Evolutionary conservation across 2,329 filamentous ascomycete genomes (phyloP), one percentile per base, ranked within the genome.

Genomic region (Diaporthe vaccinii): DNA sequence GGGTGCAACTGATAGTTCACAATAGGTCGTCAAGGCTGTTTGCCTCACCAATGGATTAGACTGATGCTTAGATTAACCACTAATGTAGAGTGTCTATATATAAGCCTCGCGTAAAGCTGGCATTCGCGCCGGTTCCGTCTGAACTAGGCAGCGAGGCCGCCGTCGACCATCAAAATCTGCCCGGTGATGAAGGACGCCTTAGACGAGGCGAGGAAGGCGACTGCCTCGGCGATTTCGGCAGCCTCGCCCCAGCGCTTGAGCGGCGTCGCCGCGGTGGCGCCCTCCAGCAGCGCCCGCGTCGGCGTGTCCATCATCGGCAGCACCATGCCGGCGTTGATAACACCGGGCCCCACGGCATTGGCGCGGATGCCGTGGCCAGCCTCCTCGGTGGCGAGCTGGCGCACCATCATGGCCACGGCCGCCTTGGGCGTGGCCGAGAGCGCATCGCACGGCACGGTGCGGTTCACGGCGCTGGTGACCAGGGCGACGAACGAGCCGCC

Each of bases 241-340:
- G 79, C 59, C 39, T 78, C 76, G 34, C 78, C 79, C 67, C 77
- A 78, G 55, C 79, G 78, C 76, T 79, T 79, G 25, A 80, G 72
- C 70, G 75, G 74, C 22, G 73, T 79, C 41, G 74, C 77, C 51
- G 77, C 77, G 20, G 55, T 72, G 34, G 77, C 76, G 4, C 75
- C 78, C 49, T 78, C 72, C 69, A 78, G 76, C 74, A 68, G n/a
- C 4, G 65, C 65, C 2, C 65, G 65, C n/a, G 65, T 41, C 31
- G 65, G 65, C 46, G 65, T 68, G 2, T 68, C 34, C 65, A 68
- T 53, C 65, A 68, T 53, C 7, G 65, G 65, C 46, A 68, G 46
- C 46, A 68, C 65, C 65, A 68, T 68, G 15, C 65, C 62, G 22
- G 62, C 62, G 62, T 68, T 68, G 62, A 68, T 68, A 10, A 68